phyloP scores from a whole-genome alignment of 2,329 filamentous ascomycete species.

The Elsinoe ampelina region DNA sequence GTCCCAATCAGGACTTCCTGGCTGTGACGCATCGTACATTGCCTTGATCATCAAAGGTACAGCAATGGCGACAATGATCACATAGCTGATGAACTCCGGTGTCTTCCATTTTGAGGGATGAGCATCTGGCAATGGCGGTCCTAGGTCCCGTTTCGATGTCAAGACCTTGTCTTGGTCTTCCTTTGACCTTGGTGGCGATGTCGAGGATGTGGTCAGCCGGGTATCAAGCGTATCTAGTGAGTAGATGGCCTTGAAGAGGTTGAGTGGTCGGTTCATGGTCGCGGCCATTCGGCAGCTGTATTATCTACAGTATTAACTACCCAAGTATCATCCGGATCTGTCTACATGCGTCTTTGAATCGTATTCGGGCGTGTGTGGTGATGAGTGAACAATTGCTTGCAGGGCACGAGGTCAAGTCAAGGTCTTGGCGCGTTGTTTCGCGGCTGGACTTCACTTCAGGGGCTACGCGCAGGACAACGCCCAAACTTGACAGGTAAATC shows the following conservation, averaged over 20 bases:
- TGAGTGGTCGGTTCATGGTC: constrained; percentile 17
- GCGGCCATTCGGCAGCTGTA: not conserved
- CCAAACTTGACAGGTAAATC: too few species aligned
- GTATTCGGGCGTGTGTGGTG: not conserved
- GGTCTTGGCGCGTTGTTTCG: constrained; percentile 5
- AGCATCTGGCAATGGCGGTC: constrained; percentile 27
- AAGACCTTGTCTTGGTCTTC: constrained; percentile 7
- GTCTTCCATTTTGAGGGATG: constrained; percentile 73
- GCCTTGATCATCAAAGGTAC: constrained; percentile 79
- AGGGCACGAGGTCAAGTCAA: not conserved
- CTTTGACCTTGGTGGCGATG: constrained; percentile 39
- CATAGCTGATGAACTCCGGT: constrained; percentile 77
- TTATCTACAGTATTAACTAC: not conserved
- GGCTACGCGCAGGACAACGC: not conserved
- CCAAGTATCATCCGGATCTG: not conserved
- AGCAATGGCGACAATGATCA: constrained; percentile 62
- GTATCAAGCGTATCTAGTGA: constrained; percentile 61
- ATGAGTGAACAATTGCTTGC: not conserved
- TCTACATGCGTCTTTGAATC: not conserved
- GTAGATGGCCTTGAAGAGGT: constrained; percentile 46
- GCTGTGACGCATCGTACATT: constrained; percentile 74
- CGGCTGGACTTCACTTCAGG: not conserved
- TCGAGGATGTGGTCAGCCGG: constrained; percentile 62
- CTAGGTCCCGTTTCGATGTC: constrained; percentile 18
- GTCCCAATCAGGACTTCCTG: constrained; percentile 55